Conservation (phyloP, 2,329 filamentous ascomycete genomes). For the Colletotrichum aenigma region DNA sequence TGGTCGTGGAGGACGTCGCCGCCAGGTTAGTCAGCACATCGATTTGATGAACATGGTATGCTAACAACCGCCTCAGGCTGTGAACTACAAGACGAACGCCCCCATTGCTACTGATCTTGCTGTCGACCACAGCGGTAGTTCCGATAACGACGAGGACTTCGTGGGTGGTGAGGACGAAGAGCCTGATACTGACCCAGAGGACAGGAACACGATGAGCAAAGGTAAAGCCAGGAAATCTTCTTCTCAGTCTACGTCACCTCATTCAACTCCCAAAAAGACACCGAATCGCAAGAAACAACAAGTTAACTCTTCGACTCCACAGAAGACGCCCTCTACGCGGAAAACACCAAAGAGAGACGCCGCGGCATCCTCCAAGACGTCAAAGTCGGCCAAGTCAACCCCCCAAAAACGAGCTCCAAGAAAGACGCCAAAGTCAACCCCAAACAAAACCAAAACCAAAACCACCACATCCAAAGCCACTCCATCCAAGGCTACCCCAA, state of each 20-base stretch:
- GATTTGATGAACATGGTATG: neutral
- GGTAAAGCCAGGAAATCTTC: constrained; percentile 14
- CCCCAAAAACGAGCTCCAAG: neutral
- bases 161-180: constrained; percentile 28
- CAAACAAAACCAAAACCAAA: neutral
- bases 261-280: neutral
- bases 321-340: neutral
- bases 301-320: constrained; percentile 13
- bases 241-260: constrained; percentile 7
- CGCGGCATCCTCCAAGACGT: neutral
- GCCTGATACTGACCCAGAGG: constrained; percentile 22
- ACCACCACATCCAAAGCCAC: neutral
- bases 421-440: neutral
- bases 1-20: constrained; percentile 81
- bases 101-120: constrained; percentile 14
- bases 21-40: constrained; percentile 48
- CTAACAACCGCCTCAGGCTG: constrained; percentile 23
- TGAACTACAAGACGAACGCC: constrained; percentile 31
- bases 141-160: constrained; percentile 30
- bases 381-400: neutral
- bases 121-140: constrained; percentile 17
- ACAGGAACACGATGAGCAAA: neutral
- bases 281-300: constrained; percentile 4
- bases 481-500: neutral
- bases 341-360: neutral